Evolutionary conservation across 1,284 basidiomycete species (phyloP).

Genomic region (Malassezia slooffiae): DNA sequence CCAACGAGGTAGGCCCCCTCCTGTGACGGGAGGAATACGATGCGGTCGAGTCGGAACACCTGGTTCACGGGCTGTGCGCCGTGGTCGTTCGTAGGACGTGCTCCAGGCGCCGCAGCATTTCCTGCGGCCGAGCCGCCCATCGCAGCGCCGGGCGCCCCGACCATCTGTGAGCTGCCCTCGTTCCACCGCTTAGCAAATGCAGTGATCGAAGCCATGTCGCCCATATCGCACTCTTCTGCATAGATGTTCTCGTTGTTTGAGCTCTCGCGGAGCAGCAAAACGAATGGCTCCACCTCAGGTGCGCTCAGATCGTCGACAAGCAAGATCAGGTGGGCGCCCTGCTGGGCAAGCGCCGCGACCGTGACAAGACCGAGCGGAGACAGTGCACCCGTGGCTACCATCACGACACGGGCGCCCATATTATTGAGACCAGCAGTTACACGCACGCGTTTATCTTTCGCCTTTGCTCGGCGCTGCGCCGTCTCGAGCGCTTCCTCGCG

Average conservation of each 20-base stretch:
- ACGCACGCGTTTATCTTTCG: slow-evolving; percentile 5
- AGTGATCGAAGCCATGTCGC: slow-evolving; percentile 17
- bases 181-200: slow-evolving; percentile 32
- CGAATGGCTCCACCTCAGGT: slow-evolving; percentile 21
- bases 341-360: slow-evolving; percentile 25
- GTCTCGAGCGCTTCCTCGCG: slow-evolving; percentile 12
- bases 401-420: slow-evolving; percentile 23
- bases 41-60: slow-evolving; percentile 15
- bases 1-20: slow-evolving; percentile 7
- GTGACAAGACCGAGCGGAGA: slow-evolving; percentile 30
- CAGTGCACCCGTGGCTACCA: slow-evolving; percentile 29
- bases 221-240: slow-evolving; percentile 38
- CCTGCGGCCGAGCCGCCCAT: not conserved
- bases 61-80: no score
- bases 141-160: not conserved
- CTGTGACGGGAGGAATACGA: slow-evolving; percentile 16
- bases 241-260: slow-evolving; percentile 32
- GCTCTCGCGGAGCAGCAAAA: slow-evolving; percentile 31
- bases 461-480: not conserved
- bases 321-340: slow-evolving; percentile 34
- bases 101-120: not conserved
- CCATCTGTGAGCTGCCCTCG: slow-evolving; percentile 7
- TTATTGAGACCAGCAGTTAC: slow-evolving; percentile 8
- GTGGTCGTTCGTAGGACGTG: not conserved
- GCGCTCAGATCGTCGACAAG: slow-evolving; percentile 19